phyloP scores from a whole-genome alignment of 2,329 filamentous ascomycete genomes.

The Exophiala sideris region DNA sequence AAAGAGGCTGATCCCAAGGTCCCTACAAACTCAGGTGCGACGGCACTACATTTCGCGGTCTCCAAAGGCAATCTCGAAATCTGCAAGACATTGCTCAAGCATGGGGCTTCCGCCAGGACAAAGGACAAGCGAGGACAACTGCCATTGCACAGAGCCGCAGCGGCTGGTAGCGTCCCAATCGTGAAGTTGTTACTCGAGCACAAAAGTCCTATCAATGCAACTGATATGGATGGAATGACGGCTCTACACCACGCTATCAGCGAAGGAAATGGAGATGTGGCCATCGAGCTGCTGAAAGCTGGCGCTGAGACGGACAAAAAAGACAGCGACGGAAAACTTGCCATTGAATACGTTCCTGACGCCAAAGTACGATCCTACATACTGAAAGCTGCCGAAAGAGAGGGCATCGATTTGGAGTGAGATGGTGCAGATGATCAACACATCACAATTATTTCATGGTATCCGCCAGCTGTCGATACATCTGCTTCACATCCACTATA shows the following conservation, averaged over 20 bases:
- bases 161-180: constrained; percentile 84
- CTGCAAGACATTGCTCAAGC: constrained; percentile 70
- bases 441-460: constrained; percentile 50
- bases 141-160: constrained; percentile 85
- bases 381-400: constrained; percentile 71
- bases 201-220: constrained; percentile 76
- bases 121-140: constrained; percentile 88
- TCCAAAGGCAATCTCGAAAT: constrained; percentile 86
- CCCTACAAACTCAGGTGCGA: constrained; percentile 55
- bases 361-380: constrained; percentile 77
- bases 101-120: constrained; percentile 72
- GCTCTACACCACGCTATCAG: constrained; percentile 73
- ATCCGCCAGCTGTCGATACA: constrained; percentile 91
- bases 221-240: constrained; percentile 78
- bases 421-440: not conserved
- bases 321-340: constrained; percentile 65
- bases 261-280: constrained; percentile 70
- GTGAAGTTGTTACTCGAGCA: constrained; percentile 71
- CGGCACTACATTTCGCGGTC: constrained; percentile 83
- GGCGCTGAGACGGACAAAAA: constrained; percentile 79
- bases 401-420: constrained; percentile 67
- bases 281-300: constrained; percentile 74
- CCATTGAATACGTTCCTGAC: constrained; percentile 83
- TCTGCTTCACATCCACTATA: constrained; percentile 88
- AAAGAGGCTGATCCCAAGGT: constrained; percentile 47